Evolutionary conservation across 306 rosid species (phyloP), one percentile per base, ranked within the genome.

Genomic region (Dryas octopetala): DNA sequence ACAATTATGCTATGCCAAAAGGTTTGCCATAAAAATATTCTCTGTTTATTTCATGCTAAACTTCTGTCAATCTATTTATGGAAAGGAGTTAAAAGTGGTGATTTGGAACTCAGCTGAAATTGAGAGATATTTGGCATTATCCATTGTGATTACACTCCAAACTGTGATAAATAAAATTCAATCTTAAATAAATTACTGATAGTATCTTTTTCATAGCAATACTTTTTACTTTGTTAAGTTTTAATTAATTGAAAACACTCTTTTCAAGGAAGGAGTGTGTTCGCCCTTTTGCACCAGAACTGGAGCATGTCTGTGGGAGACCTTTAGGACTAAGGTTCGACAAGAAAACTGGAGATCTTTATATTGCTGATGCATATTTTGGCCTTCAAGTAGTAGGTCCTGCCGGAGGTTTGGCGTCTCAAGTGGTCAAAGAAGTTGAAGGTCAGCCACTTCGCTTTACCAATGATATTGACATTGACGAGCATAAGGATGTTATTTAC

Each of bases 251-350:
- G 57, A 17, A 41, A 58, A 79, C 55, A 3, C 60, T 72, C 45
- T 82, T 80, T 63, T 83, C 40, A 40, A 90, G 97, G 96, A 81
- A 89, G 78, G 81, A 73, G 15, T 95, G 98, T 46, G 57, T 73
- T 8, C 87, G 85, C 64, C 96, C 97, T 50, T 86, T 90, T 68
- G 98, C 97, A 28, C 97, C 78, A 46, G 95, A 95, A 60, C 43
- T 88, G 87, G 98, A 95, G 87, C 97, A 91, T 68, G 68, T 89
- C 47, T 95, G 98, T 77, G 98, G 97, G 79, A 87, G 97, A 74
- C 98, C 97, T 40, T 80, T 95, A 72, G 98, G 97, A 54, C 79
- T 91, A 19, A 86, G 78, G 58, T 95, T 91, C 54, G 91, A 90
- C 44, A 86, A 85, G 89, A 87, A 86, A 81, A 95, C 71, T 43